Evolutionary conservation across 345 rosid species (phyloP).

Genomic region (Arabis hirsuta): DNA sequence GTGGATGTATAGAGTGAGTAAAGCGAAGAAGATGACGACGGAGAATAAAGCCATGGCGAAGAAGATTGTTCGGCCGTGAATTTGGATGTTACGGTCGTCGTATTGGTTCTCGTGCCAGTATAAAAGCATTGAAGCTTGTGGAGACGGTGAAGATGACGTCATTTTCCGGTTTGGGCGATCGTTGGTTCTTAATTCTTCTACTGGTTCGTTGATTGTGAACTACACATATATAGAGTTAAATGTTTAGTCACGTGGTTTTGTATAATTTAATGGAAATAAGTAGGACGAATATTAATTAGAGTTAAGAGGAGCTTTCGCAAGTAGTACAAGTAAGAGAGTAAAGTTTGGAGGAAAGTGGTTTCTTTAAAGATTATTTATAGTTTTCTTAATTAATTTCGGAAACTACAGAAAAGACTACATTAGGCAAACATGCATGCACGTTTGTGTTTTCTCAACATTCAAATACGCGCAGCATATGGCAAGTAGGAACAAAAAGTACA

Average conservation of each 20-base stretch:
- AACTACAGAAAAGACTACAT: neutral
- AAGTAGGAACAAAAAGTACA: neutral
- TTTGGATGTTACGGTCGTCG: conserved; percentile 36
- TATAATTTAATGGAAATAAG: neutral
- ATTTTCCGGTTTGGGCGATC: conserved; percentile 4
- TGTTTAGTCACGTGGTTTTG: conserved; percentile 22
- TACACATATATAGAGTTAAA: conserved; percentile 12
- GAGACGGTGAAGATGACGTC: conserved; percentile 46
- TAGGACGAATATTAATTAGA: neutral
- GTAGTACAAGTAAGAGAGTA: conserved; percentile 22
- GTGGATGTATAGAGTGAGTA: conserved; percentile 44
- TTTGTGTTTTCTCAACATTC: neutral
- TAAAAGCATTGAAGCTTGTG: conserved; percentile 31
- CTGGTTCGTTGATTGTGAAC: conserved; percentile 10
- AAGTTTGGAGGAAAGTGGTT: conserved; percentile 9
- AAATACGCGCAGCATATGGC: neutral
- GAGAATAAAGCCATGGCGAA: conserved; percentile 35
- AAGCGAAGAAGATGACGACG: conserved; percentile 28
- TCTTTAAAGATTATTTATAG: neutral
- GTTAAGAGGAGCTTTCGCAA: conserved; percentile 18
- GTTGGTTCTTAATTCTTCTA: neutral
- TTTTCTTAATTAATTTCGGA: neutral
- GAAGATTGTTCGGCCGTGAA: conserved; percentile 34
- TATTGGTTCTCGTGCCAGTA: conserved; percentile 46
- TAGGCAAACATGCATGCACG: conserved; percentile 26